Evolutionary conservation across 768 basidiomycete genomes (phyloP).

Genomic region (Psilocybe azurescens): DNA sequence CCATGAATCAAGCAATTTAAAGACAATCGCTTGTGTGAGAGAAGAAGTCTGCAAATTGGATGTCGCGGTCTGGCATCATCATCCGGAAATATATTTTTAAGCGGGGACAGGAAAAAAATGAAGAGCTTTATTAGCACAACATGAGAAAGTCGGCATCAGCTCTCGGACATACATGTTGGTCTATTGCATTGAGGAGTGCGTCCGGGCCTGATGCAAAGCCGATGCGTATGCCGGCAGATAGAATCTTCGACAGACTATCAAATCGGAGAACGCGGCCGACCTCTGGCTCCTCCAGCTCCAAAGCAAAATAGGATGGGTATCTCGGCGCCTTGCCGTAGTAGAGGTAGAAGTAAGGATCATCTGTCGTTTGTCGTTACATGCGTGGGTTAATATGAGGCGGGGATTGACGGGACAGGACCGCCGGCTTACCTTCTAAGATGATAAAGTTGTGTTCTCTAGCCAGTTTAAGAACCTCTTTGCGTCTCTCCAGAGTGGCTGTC

Average conservation of each 20-base stretch:
- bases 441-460: slow-evolving; percentile 77
- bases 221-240: slow-evolving; percentile 77
- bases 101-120: not conserved
- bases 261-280: slow-evolving; percentile 86
- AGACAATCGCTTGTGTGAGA: slow-evolving; percentile 66
- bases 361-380: slow-evolving; percentile 5
- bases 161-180: slow-evolving; percentile 60
- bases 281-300: slow-evolving; percentile 71
- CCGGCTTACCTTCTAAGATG: slow-evolving; percentile 77
- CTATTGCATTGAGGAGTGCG: slow-evolving; percentile 68
- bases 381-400: not conserved
- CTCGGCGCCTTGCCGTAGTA: slow-evolving; percentile 72
- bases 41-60: slow-evolving; percentile 72
- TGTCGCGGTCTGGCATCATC: slow-evolving; percentile 55
- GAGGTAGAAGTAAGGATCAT: slow-evolving; percentile 78
- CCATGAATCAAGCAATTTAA: slow-evolving; percentile 69
- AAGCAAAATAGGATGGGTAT: slow-evolving; percentile 80
- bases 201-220: slow-evolving; percentile 84
- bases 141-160: slow-evolving; percentile 12
- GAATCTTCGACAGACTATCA: slow-evolving; percentile 88
- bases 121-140: slow-evolving; percentile 9
- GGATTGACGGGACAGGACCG: not conserved
- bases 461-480: slow-evolving; percentile 72
- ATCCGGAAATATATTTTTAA: not conserved
- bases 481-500: slow-evolving; percentile 72